These are phyloP conservation scores for Cyberlindnera amylophila DNA, from an alignment of 805 yeast genomes.

Conservation along the genomic window DNA sequence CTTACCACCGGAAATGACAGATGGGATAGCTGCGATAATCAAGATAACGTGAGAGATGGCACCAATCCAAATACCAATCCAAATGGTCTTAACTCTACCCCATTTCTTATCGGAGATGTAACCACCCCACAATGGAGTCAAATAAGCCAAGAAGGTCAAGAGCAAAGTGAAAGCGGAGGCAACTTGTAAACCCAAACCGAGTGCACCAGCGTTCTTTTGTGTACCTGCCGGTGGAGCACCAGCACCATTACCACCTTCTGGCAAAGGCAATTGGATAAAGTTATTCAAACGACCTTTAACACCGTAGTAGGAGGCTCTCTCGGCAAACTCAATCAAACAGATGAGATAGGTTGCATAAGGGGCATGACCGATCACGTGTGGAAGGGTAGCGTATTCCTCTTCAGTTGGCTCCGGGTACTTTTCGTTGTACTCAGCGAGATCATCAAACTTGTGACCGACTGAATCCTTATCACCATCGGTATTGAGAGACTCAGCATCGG, in stretches of 20 bases:
- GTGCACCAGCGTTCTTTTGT: slow-evolving; percentile 43
- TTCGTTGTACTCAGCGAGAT: slow-evolving; percentile 15
- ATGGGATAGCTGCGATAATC: slow-evolving; percentile 66
- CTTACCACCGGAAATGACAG: slow-evolving; percentile 42
- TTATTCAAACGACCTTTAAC: slow-evolving; percentile 72
- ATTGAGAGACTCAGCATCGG: slow-evolving; percentile 2
- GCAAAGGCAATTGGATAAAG: slow-evolving; percentile 59
- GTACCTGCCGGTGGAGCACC: slow-evolving; percentile 25
- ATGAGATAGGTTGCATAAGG: slow-evolving; percentile 49
- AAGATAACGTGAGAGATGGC: slow-evolving; percentile 59
- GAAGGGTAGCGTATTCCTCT: slow-evolving; percentile 35
- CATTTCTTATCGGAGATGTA: slow-evolving; percentile 68
- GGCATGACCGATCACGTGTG: slow-evolving; percentile 43
- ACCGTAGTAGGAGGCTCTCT: slow-evolving; percentile 80
- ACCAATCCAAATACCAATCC: slow-evolving; percentile 55
- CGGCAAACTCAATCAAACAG: slow-evolving; percentile 71
- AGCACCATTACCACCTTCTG: slow-evolving; percentile 36
- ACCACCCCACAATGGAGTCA: slow-evolving; percentile 77
- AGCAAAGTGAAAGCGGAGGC: slow-evolving; percentile 74
- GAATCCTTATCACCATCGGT: not conserved
- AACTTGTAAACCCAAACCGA: slow-evolving; percentile 54
- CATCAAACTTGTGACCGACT: slow-evolving; percentile 4
- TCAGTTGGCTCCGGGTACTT: slow-evolving; percentile 40
- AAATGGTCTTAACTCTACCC: slow-evolving; percentile 71
- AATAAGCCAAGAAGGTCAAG: slow-evolving; percentile 79